phyloP scores from a whole-genome alignment of 345 rosid genomes.

The Eucalyptus coolabah region DNA sequence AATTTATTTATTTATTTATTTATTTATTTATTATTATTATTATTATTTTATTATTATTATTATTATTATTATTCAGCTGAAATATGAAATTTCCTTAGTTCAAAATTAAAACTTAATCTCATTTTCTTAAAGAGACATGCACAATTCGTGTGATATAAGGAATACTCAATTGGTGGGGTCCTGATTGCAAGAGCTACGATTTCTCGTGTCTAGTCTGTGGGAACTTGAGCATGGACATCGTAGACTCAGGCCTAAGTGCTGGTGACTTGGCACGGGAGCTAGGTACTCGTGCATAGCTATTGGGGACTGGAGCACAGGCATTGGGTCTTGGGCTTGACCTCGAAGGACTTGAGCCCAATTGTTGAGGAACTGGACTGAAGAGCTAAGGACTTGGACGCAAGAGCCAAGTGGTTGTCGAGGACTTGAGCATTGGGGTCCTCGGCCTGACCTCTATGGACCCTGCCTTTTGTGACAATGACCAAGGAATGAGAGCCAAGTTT shows the following conservation, averaged over 20 bases:
- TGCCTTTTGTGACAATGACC: not conserved
- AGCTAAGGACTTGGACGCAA: not conserved
- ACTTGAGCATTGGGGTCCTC: not conserved
- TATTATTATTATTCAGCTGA: not conserved
- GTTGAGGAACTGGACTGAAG: rapidly evolving
- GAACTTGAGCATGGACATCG: not conserved
- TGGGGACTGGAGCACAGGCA: not conserved
- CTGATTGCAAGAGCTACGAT: not conserved
- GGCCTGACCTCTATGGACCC: not conserved
- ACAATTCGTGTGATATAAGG: not conserved
- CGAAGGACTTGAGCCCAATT: not conserved
- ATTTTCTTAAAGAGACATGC: not conserved
- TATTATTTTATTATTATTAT: no score
- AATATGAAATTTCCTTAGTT: not conserved
- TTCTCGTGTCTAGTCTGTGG: rapidly evolving
- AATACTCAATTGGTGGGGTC: not conserved
- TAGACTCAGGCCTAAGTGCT: not conserved
- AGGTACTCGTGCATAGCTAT: no score
- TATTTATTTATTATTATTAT: no score
- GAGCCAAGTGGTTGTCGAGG: not conserved
- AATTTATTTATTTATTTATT: no score
- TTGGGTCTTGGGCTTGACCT: not conserved
- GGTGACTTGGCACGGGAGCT: not conserved
- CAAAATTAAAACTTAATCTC: not conserved
- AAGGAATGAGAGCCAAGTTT: not conserved